Conservation (phyloP, 2,329 filamentous ascomycete genomes). For the Coniochaeta prunicola region DNA sequence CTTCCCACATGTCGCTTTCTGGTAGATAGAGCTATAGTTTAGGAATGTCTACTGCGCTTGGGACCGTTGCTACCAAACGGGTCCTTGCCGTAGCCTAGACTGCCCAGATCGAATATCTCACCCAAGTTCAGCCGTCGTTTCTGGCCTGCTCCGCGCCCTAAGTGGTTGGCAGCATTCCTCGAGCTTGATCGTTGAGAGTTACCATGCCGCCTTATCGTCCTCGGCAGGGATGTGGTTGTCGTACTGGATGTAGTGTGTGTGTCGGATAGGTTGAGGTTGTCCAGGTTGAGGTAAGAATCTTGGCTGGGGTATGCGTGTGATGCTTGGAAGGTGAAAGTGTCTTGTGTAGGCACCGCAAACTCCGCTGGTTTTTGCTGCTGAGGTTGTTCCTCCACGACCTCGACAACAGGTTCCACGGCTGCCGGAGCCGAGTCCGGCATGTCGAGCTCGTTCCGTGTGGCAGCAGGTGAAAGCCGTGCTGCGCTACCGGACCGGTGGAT, state of each 20-base stretch:
- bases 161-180: conserved; percentile 25
- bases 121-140: conserved; percentile 68
- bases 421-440: conserved; percentile 29
- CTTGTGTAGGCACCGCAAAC: conserved; percentile 47
- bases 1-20: neutral
- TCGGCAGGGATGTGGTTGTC: conserved; percentile 11
- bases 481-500: conserved; percentile 40
- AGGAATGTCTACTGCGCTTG: conserved; percentile 45
- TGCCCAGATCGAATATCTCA: conserved; percentile 68
- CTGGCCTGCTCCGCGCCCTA: conserved; percentile 59
- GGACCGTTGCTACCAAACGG: conserved; percentile 36
- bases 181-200: conserved; percentile 16
- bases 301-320: conserved; percentile 50
- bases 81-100: conserved; percentile 55
- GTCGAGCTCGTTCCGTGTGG: conserved; percentile 22
- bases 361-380: conserved; percentile 14
- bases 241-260: conserved; percentile 26
- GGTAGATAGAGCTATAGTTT: conserved; percentile 5
- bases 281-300: conserved; percentile 51
- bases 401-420: conserved; percentile 8
- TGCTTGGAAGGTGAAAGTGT: conserved; percentile 65
- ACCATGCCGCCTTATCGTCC: conserved; percentile 10
- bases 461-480: conserved; percentile 24
- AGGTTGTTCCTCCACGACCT: conserved; percentile 7
- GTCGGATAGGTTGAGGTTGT: conserved; percentile 51